phyloP scores from a whole-genome alignment of 345 rosid species.

The Citrus hindsii region DNA sequence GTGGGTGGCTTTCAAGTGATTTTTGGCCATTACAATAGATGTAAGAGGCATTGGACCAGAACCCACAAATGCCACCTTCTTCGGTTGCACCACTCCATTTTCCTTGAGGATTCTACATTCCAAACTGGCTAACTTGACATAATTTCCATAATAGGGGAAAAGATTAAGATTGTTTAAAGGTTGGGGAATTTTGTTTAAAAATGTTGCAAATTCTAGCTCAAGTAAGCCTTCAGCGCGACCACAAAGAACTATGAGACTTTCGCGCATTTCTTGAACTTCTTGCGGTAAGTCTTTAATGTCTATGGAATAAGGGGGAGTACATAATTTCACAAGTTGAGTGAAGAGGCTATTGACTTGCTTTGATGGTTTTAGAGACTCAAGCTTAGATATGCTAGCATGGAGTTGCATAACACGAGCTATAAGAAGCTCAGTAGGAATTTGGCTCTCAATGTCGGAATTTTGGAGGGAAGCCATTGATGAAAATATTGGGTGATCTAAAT shows the following conservation, averaged over 20 bases:
- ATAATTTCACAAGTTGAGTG: conserved; percentile 25
- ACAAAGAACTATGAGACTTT: conserved; percentile 24
- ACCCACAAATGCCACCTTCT: conserved; percentile 38
- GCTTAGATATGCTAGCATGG: conserved; percentile 23
- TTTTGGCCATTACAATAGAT: conserved; percentile 34
- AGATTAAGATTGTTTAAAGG: conserved; percentile 17
- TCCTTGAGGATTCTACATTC: conserved; percentile 25
- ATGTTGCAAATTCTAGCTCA: conserved; percentile 37
- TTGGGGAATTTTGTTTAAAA: conserved; percentile 17
- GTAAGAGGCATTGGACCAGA: conserved; percentile 53
- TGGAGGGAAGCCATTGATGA: conserved; percentile 31
- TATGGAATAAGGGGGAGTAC: conserved; percentile 21
- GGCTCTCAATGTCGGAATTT: conserved; percentile 6
- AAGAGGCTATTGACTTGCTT: conserved; percentile 28
- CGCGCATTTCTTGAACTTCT: conserved; percentile 20
- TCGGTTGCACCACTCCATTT: conserved; percentile 25
- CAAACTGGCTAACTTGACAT: conserved; percentile 29
- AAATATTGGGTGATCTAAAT: background rate
- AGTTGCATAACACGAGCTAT: conserved; percentile 23
- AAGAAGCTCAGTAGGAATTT: conserved; percentile 17
- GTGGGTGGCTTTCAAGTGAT: conserved; percentile 26
- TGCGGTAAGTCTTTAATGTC: conserved; percentile 13
- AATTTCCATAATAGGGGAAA: conserved; percentile 38
- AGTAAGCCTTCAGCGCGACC: conserved; percentile 38
- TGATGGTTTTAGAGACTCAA: conserved; percentile 25